These are phyloP conservation scores for Hygrophorus russula DNA, from an alignment of 768 basidiomycete genomes.

Conservation along the genomic window DNA sequence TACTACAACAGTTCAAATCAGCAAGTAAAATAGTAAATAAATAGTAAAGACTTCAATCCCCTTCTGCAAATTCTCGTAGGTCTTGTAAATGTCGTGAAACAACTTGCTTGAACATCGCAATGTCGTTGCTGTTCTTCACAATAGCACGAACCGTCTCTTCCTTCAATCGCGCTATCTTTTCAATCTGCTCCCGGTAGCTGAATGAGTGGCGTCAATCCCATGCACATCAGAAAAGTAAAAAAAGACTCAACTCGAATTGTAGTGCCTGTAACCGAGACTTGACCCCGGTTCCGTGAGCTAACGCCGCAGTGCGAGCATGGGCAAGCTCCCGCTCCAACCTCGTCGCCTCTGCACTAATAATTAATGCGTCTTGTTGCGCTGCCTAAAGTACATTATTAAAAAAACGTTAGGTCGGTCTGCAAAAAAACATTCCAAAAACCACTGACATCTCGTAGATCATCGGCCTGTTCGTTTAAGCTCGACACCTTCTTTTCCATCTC, in stretches of 20 bases:
- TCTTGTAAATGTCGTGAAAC: conserved; percentile 61
- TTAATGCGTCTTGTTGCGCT: conserved; percentile 62
- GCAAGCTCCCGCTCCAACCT: conserved; percentile 64
- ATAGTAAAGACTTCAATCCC: conserved; percentile 17
- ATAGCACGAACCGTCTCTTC: conserved; percentile 77
- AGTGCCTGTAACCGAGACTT: conserved; percentile 67
- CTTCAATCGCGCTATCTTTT: conserved; percentile 60
- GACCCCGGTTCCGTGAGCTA: conserved; percentile 74
- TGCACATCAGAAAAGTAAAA: conserved; percentile 5
- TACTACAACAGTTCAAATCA: background rate
- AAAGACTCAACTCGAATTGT: conserved; percentile 55
- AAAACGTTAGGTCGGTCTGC: background rate
- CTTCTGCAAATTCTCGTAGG: conserved; percentile 58
- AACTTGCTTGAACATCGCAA: conserved; percentile 71
- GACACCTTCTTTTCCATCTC: conserved; percentile 67
- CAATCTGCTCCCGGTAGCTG: conserved; percentile 73
- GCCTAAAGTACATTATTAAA: conserved; percentile 32
- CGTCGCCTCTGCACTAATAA: conserved; percentile 53
- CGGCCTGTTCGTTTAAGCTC: conserved; percentile 62
- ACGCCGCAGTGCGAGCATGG: conserved; percentile 62
- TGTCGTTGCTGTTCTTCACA: conserved; percentile 76
- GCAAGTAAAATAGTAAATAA: background rate
- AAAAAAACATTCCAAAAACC: background rate
- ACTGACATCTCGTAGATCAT: conserved; percentile 69
- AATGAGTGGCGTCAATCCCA: conserved; percentile 1